phyloP scores from a whole-genome alignment of 306 rosid species.

The Cicer arietinum region DNA sequence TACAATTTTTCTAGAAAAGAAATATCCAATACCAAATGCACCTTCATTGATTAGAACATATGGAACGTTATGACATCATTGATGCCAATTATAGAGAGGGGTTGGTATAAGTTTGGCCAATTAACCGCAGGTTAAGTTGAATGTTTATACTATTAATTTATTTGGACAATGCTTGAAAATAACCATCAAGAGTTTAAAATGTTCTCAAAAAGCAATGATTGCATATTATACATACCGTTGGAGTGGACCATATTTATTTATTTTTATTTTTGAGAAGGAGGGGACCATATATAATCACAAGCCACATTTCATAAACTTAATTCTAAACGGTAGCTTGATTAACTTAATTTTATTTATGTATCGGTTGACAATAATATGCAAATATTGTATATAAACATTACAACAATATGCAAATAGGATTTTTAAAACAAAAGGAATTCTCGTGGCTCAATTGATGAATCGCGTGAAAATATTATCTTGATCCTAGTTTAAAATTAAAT shows the following conservation, averaged over 20 bases:
- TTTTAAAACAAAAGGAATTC: too few species aligned
- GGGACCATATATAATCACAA: not conserved
- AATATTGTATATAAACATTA: too few species aligned
- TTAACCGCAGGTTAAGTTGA: slow-evolving; percentile 21
- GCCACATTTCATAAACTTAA: slow-evolving; percentile 42
- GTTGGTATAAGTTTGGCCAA: slow-evolving; percentile 34
- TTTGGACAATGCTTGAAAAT: slow-evolving; percentile 29
- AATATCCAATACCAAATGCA: not conserved
- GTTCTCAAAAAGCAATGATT: slow-evolving; percentile 40
- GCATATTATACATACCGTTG: slow-evolving; percentile 14
- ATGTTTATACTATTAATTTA: slow-evolving; percentile 20
- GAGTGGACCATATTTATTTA: slow-evolving; percentile 25
- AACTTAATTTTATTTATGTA: slow-evolving; percentile 7
- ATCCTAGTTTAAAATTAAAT: too few species aligned
- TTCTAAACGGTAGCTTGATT: slow-evolving; percentile 41
- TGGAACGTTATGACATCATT: slow-evolving; percentile 39
- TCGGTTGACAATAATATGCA: not conserved
- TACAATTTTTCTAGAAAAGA: not conserved
- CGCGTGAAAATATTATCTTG: too few species aligned
- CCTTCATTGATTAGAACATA: not conserved
- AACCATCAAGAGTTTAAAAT: slow-evolving; percentile 1
- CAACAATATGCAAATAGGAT: too few species aligned
- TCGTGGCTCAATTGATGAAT: too few species aligned
- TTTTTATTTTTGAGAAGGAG: too few species aligned
- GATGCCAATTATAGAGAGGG: slow-evolving; percentile 12